phyloP scores from a whole-genome alignment of 768 basidiomycete species.

The Lepiota brunneoincarnata region DNA sequence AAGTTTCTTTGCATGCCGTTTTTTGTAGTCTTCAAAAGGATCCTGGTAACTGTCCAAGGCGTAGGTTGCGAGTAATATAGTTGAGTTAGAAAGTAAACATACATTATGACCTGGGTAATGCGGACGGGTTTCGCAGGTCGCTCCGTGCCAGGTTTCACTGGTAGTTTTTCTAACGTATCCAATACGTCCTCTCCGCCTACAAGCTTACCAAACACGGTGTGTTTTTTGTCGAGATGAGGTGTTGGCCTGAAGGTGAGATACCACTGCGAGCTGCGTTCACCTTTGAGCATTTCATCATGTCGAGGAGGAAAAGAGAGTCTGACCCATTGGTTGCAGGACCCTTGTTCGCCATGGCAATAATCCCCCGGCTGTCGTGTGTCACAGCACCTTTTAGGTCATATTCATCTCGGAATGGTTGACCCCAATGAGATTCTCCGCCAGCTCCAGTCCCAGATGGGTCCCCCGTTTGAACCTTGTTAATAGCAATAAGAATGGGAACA shows the following conservation, averaged over 20 bases:
- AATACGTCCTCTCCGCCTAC: conserved; percentile 95
- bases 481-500: conserved; percentile 3
- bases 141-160: conserved; percentile 82
- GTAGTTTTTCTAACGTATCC: conserved; percentile 76
- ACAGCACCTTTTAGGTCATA: conserved; percentile 84
- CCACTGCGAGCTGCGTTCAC: conserved; percentile 73
- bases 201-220: conserved; percentile 95
- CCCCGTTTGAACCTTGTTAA: conserved; percentile 85
- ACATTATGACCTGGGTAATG: conserved; percentile 89
- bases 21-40: conserved; percentile 92
- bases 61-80: not conserved
- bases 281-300: not conserved
- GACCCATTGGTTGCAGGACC: conserved; percentile 88
- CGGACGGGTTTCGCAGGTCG: conserved; percentile 81
- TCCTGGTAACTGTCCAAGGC: conserved; percentile 73
- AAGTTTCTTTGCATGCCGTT: conserved; percentile 74
- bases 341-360: conserved; percentile 94
- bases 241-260: conserved; percentile 86
- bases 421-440: conserved; percentile 93
- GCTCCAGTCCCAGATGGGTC: conserved; percentile 96
- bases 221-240: conserved; percentile 87
- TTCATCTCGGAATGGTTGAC: conserved; percentile 94
- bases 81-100: conserved; percentile 22
- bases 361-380: conserved; percentile 81
- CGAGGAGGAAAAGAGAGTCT: conserved; percentile 14